phyloP scores from a whole-genome alignment of 345 rosid species.

The Aurinia saxatilis region DNA sequence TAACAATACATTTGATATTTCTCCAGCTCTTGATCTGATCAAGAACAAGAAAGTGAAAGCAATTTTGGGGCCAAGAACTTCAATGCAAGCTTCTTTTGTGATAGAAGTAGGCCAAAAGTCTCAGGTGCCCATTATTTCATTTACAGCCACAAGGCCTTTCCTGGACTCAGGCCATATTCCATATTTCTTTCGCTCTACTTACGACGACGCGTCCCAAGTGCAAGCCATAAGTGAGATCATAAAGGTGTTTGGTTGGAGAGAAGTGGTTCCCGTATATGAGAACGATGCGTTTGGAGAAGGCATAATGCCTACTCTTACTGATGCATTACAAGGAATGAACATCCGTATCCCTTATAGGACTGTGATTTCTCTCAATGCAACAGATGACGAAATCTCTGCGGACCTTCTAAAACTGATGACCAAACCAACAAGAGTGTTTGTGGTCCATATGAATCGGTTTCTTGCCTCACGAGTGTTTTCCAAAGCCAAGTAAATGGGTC shows the following conservation, averaged over 20 bases:
- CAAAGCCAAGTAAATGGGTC: constrained; percentile 40
- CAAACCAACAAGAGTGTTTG: constrained; percentile 47
- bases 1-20: too few relatives aligned
- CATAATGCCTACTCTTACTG: constrained; percentile 35
- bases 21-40: constrained; percentile 42
- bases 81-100: constrained; percentile 38
- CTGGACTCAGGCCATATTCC: constrained; percentile 31
- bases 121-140: constrained; percentile 38
- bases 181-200: constrained; percentile 41
- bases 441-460: constrained; percentile 35
- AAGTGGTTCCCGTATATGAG: constrained; percentile 40
- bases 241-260: constrained; percentile 45
- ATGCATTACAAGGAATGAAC: constrained; percentile 37
- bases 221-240: constrained; percentile 31
- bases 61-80: constrained; percentile 37
- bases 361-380: constrained; percentile 33
- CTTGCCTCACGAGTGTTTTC: constrained; percentile 37
- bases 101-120: constrained; percentile 37
- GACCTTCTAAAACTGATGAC: constrained; percentile 51
- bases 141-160: constrained; percentile 44
- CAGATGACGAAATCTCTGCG: constrained; percentile 31
- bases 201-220: constrained; percentile 38
- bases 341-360: constrained; percentile 41
- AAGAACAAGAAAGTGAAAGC: constrained; percentile 46
- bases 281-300: constrained; percentile 43